These are phyloP conservation scores for Penicillium occitanis DNA, from an alignment of 2,329 filamentous ascomycete genomes.

Conservation along the genomic window DNA sequence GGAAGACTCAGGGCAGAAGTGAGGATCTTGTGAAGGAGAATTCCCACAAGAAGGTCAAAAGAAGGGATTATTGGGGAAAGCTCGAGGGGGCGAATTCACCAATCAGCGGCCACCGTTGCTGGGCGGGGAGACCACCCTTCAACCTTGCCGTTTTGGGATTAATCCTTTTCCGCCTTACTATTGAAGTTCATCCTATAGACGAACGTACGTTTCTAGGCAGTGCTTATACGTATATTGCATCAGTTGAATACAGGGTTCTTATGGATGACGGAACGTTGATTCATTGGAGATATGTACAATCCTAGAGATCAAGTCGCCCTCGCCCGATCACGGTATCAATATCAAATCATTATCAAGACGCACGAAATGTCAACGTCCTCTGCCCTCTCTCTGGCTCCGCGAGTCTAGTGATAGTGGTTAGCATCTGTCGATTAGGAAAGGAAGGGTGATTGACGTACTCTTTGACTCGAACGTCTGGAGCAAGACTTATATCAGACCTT, in stretches of 20 bases:
- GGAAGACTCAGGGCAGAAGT: neutral
- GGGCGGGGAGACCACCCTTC: neutral
- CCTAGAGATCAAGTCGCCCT: neutral
- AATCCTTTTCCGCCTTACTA: neutral
- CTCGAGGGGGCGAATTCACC: conserved; percentile 3
- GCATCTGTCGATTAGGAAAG: neutral
- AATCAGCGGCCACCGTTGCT: conserved; percentile 8
- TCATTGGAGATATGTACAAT: conserved; percentile 1
- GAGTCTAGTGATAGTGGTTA: conserved; percentile 31
- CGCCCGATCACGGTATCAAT: neutral
- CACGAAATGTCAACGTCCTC: conserved; percentile 38
- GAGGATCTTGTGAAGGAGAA: conserved; percentile 4
- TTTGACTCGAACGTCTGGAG: conserved; percentile 47
- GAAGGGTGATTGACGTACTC: conserved; percentile 37
- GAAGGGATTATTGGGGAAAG: conserved; percentile 4
- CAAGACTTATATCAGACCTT: conserved; percentile 56
- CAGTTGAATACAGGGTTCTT: neutral
- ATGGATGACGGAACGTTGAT: neutral
- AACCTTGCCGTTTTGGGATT: conserved; percentile 9
- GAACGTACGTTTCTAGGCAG: neutral
- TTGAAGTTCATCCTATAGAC: neutral
- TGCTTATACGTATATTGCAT: neutral
- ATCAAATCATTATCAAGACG: conserved; percentile 20
- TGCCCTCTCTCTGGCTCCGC: conserved; percentile 49
- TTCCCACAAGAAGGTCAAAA: neutral